A percentile compares a stretch with the other conserved stretches of the same genome.
Conservation (phyloP, 495 filamentous ascomycete species). For the Pseudomonodictys pantanalensis region DNA sequence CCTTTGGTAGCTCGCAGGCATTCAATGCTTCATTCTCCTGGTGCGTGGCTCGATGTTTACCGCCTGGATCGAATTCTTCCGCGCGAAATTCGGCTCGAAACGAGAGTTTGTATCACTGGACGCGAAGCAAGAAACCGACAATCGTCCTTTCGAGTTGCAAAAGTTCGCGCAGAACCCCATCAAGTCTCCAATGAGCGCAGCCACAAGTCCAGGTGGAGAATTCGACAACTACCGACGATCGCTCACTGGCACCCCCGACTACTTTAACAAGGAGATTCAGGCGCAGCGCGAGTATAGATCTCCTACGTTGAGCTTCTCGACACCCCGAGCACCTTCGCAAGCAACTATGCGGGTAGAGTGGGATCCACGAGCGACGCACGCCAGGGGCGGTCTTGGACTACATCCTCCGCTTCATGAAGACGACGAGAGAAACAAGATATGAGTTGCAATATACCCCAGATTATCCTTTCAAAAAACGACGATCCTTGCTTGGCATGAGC, state of each 20-base stretch:
- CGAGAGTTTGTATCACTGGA: constrained; percentile 88
- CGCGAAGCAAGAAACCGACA: constrained; percentile 56
- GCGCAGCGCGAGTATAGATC: constrained; percentile 49
- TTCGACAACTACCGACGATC: constrained; percentile 41
- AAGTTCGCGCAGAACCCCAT: constrained; percentile 39
- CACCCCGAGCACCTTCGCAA: constrained; percentile 50
- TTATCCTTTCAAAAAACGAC: no score
- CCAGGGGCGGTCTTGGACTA: constrained; percentile 37
- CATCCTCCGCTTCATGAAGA: constrained; percentile 30
- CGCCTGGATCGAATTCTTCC: constrained; percentile 74
- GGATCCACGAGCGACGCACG: constrained; percentile 44
- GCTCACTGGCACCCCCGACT: constrained; percentile 40
- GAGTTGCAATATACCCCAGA: constrained; percentile 17
- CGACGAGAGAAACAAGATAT: constrained; percentile 28
- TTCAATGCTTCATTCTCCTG: constrained; percentile 80
- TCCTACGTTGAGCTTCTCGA: constrained; percentile 59
- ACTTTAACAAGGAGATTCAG: constrained; percentile 53
- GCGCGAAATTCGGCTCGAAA: constrained; percentile 43
- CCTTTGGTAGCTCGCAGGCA: constrained; percentile 62
- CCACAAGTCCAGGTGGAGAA: constrained; percentile 39
- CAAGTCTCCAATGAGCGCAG: constrained; percentile 48
- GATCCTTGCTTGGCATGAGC: no score
- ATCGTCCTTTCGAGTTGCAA: constrained; percentile 82
- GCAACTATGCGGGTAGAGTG: constrained; percentile 32
- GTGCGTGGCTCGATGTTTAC: constrained; percentile 76